Percentiles rank a stretch among this genome's conserved stretches.
phyloP scores from a whole-genome alignment of 352 stramenopile genomes.

The Pythium biforme region DNA sequence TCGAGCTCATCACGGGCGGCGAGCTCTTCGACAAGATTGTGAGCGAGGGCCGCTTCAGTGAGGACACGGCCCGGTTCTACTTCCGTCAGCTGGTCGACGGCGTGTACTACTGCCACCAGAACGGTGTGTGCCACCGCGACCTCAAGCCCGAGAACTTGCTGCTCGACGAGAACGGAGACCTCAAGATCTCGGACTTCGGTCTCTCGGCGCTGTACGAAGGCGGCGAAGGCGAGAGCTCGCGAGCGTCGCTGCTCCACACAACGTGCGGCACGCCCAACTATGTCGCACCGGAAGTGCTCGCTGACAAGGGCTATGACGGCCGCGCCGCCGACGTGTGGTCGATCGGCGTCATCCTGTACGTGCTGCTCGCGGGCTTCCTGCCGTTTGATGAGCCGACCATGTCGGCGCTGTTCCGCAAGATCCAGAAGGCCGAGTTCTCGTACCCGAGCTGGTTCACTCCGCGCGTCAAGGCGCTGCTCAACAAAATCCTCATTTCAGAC shows the following conservation, averaged over 20 bases:
- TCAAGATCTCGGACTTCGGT: constrained; percentile 99
- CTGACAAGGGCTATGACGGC: constrained; percentile 94
- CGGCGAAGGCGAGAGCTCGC: constrained; percentile 83
- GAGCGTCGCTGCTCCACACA: constrained; percentile 92
- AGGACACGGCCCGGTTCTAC: constrained; percentile 97
- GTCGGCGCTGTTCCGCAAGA: constrained; percentile 96
- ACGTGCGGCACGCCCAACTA: constrained; percentile 98
- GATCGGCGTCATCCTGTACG: constrained; percentile 99
- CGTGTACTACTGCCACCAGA: constrained; percentile 96
- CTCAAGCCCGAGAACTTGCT: constrained; percentile 97
- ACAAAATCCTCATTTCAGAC: constrained; percentile 93
- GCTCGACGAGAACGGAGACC: constrained; percentile 93
- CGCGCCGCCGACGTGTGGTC: constrained; percentile 96
- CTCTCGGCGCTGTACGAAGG: constrained; percentile 93
- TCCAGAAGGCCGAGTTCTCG: constrained; percentile 94
- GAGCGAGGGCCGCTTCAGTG: constrained; percentile 92
- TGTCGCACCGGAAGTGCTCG: constrained; percentile 92
- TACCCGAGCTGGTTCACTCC: constrained; percentile 93
- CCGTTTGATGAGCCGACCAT: constrained; percentile 96
- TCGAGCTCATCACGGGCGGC: constrained; percentile 89
- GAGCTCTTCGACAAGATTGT: constrained; percentile 97
- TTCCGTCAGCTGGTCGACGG: constrained; percentile 98
- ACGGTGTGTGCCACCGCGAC: constrained; percentile 96
- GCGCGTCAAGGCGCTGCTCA: constrained; percentile 86
- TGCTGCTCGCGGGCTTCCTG: constrained; percentile 90